phyloP scores from a whole-genome alignment of 73 alveolate species.

The Blepharisma stoltei region DNA sequence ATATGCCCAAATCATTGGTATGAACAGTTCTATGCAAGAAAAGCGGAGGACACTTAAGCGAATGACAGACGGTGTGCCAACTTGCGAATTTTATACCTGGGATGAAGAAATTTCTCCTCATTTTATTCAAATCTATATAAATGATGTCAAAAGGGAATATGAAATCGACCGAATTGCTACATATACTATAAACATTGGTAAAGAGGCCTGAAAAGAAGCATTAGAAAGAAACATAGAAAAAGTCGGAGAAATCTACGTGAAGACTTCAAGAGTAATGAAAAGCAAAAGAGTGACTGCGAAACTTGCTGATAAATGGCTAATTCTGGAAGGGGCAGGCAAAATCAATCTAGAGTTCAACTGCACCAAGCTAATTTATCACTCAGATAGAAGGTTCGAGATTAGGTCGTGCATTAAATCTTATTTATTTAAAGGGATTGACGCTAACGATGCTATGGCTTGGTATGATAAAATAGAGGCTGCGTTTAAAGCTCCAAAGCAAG shows the following conservation, averaged over 20 bases:
- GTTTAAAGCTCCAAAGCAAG: not conserved
- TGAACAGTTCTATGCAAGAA: not conserved
- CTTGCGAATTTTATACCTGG: not conserved
- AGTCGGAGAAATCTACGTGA: not conserved
- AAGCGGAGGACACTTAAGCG: not conserved
- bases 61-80: not conserved
- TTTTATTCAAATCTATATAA: not conserved
- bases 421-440: not conserved
- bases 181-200: not conserved
- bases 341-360: not conserved
- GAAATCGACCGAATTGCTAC: not conserved
- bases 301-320: constrained; percentile 22
- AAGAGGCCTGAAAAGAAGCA: not conserved
- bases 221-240: not conserved
- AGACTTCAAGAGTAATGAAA: not conserved
- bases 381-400: not conserved
- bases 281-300: not conserved
- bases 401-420: not conserved
- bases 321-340: not conserved
- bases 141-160: not conserved
- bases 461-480: constrained; percentile 1
- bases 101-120: constrained; percentile 27
- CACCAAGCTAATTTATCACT: not conserved
- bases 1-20: not conserved
- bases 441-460: not conserved